Percentiles rank a stretch among this genome's conserved stretches.
phyloP scores from a whole-genome alignment of 1,139 yeast species.

The Candida sp. region DNA sequence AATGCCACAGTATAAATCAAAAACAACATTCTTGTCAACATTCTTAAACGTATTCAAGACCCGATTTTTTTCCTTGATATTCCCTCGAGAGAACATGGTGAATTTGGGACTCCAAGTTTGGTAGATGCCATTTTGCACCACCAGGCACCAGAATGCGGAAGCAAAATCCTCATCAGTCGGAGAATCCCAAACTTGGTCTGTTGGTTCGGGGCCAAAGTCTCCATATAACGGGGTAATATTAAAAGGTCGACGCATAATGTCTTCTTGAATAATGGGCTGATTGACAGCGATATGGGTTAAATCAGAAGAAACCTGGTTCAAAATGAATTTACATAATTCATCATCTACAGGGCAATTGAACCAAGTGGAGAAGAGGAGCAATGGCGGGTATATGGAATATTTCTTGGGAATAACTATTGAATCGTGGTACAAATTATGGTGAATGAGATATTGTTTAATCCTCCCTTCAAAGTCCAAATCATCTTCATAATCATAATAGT shows the following conservation, averaged over 20 bases:
- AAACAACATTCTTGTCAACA: constrained; percentile 39
- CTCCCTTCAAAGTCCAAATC: constrained; percentile 3
- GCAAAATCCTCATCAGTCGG: constrained; percentile 47
- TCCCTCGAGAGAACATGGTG: constrained; percentile 89
- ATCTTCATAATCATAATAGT: constrained; percentile 1
- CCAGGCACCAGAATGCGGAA: constrained; percentile 68
- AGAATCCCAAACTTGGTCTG: constrained; percentile 16
- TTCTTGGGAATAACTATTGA: background rate
- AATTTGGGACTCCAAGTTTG: constrained; percentile 85
- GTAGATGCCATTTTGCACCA: constrained; percentile 67
- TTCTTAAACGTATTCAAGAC: constrained; percentile 39
- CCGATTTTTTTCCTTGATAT: constrained; percentile 76
- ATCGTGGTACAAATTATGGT: background rate
- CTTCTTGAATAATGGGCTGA: constrained; percentile 59
- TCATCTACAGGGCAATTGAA: constrained; percentile 23
- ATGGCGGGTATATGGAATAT: constrained; percentile 57
- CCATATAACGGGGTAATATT: constrained; percentile 60
- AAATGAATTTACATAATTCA: constrained; percentile 20
- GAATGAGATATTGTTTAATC: constrained; percentile 4
- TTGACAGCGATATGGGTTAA: constrained; percentile 69
- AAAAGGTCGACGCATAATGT: constrained; percentile 59
- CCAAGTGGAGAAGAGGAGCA: constrained; percentile 53
- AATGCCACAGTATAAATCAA: constrained; percentile 81
- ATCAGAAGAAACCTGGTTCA: constrained; percentile 11
- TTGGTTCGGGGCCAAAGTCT: constrained; percentile 53